Conservation (phyloP, 2,329 filamentous ascomycete species). For the Penicillium italicum region DNA sequence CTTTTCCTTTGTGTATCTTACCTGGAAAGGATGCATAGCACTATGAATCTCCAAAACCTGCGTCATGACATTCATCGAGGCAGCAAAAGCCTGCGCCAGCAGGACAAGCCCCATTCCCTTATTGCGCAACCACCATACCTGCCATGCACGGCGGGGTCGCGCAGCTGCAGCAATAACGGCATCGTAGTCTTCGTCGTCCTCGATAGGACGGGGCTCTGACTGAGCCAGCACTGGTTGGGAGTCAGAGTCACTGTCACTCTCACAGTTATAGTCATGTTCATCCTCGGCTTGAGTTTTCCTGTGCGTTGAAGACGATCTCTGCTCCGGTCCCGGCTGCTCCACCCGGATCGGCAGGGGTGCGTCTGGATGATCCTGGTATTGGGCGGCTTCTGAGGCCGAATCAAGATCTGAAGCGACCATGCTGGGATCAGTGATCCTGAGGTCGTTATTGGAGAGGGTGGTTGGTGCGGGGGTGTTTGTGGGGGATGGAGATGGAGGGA, state of each 20-base stretch:
- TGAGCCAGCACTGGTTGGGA: conserved; percentile 6
- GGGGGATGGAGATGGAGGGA: neutral
- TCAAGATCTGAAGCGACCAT: neutral
- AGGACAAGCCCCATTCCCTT: conserved; percentile 71
- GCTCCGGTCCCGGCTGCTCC: neutral
- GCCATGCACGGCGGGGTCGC: conserved; percentile 28
- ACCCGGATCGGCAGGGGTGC: conserved; percentile 14
- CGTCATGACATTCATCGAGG: conserved; percentile 79
- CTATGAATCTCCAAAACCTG: conserved; percentile 67
- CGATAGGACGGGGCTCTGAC: conserved; percentile 21
- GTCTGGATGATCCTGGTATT: conserved; percentile 16
- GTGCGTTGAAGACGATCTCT: neutral
- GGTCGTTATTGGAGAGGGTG: neutral
- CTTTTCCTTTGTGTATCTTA: conserved; percentile 19
- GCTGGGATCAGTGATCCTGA: neutral
- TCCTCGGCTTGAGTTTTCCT: neutral
- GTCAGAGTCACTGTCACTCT: neutral
- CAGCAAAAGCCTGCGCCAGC: conserved; percentile 73
- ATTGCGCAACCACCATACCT: conserved; percentile 57
- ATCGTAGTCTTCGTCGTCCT: neutral
- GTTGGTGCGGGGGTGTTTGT: conserved; percentile 4
- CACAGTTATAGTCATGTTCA: neutral
- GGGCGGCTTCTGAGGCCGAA: neutral
- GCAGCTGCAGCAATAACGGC: neutral
- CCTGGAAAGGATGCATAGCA: conserved; percentile 75